phyloP scores from a whole-genome alignment of 2,329 filamentous ascomycete species.

The Sphaerulina musiva region DNA sequence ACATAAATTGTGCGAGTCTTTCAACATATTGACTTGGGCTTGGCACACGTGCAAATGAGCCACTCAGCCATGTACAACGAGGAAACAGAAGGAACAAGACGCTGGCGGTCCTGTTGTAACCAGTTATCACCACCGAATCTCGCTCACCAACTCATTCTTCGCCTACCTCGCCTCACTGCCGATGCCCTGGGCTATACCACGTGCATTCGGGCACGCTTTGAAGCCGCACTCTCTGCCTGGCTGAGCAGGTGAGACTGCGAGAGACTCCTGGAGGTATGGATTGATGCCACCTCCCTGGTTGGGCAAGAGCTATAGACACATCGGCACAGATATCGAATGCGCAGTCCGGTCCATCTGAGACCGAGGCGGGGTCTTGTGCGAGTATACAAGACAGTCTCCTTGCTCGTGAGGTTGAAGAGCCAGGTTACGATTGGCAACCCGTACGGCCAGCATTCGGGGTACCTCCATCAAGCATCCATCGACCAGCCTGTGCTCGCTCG shows the following conservation, averaged over 20 bases:
- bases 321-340: conserved; percentile 17
- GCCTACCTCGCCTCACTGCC: background rate
- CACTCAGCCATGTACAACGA: too few relatives aligned
- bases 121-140: background rate
- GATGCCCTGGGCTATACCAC: too few relatives aligned
- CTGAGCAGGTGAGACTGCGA: background rate
- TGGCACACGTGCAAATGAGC: background rate
- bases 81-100: too few relatives aligned
- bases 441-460: conserved; percentile 21
- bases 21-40: background rate
- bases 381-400: conserved; percentile 22
- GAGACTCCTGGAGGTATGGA: too few relatives aligned
- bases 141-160: background rate
- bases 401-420: conserved; percentile 20
- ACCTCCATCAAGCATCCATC: conserved; percentile 20
- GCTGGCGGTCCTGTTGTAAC: background rate
- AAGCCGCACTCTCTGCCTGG: background rate
- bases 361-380: conserved; percentile 22
- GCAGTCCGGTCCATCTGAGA: conserved; percentile 21
- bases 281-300: background rate
- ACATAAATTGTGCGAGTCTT: too few relatives aligned
- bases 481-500: conserved; percentile 24
- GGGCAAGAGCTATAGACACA: background rate
- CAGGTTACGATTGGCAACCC: conserved; percentile 22
- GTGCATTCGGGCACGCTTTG: too few relatives aligned